Base-by-base conservation (phyloP, 441 rosid genomes). In the Raphanus hybrid region DNA sequence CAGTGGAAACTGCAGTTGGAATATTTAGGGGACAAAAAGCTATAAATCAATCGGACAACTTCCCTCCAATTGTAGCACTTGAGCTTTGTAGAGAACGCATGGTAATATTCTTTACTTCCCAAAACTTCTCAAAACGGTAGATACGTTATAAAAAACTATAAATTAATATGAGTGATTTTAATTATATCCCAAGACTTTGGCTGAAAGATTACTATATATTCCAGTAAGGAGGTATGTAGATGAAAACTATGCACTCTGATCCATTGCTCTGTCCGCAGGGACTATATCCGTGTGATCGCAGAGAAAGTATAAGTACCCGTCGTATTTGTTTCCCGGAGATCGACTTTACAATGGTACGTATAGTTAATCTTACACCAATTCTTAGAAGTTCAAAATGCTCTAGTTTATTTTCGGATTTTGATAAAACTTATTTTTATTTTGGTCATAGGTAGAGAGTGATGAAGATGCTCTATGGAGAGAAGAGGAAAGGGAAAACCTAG, bases 81-180 rank as follows among this genome's bases (percentile, higher is more conserved):
- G 98, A 95, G 77, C 86, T 79, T 57, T 93, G 98, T 79, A 90
- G 98, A 78, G 97, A 94, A 85, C 88, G 84, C 63, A 69, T 84
- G 92, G 95, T 90, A 81, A 12, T 84, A 37, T 4, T 20, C 1
- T 7, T 37, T 37, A 37, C 10, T 37, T 37, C 41, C 10, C 9
- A 37, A 34, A 58, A 79, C 74, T 37, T 37, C 10, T 37, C 41
- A 37, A 37, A 58, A 79, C 74, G 32, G 74, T 72, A 50, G 16
- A 14, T 35, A 10, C 2, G 32, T 23, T 12, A 43, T n/a, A 9
- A 58, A 2, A 29, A 34, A 63, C 2, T 5, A 64, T 50, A 23
- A 52, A 20, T 73, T 72, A 32, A 12, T 11, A 60, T 15, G 43
- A 71, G 6, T 43, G 34, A 12, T 15, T 15, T 52, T 23, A 23